Conservation (phyloP, 2,329 filamentous ascomycete species). For the Huntiella omanensis region DNA sequence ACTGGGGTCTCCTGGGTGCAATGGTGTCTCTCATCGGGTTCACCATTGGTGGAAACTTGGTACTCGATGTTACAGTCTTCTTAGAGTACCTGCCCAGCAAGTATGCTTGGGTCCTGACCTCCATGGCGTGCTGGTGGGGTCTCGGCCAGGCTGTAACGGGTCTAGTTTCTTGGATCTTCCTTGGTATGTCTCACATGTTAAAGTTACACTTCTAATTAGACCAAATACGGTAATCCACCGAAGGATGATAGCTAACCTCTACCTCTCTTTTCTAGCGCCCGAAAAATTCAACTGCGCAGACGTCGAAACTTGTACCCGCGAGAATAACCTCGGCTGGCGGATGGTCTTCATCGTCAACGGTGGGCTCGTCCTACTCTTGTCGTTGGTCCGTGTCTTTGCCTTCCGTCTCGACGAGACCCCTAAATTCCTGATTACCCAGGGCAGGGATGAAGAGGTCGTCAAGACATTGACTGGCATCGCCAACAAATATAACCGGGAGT, state of each 20-base stretch:
- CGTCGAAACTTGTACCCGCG: conserved; percentile 20
- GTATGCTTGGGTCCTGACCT: conserved; percentile 29
- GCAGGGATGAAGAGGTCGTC: conserved; percentile 27
- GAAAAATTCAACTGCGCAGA: conserved; percentile 24
- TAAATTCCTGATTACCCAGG: conserved; percentile 25
- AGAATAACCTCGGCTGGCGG: conserved; percentile 31
- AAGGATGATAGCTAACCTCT: neutral
- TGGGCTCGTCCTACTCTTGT: conserved; percentile 24
- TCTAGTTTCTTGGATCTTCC: conserved; percentile 26
- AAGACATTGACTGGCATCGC: conserved; percentile 28
- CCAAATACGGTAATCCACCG: neutral
- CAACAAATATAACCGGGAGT: conserved; percentile 19
- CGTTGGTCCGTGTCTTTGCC: conserved; percentile 25
- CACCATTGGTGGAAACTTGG: conserved; percentile 29
- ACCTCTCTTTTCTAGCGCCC: conserved; percentile 13
- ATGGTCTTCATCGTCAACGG: conserved; percentile 28
- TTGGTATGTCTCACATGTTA: conserved; percentile 17
- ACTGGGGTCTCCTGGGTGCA: conserved; percentile 43
- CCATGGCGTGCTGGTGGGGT: conserved; percentile 31
- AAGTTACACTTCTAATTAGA: neutral
- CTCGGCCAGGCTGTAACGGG: conserved; percentile 29
- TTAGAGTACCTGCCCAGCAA: conserved; percentile 29
- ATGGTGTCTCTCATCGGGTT: conserved; percentile 37
- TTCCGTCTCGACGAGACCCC: conserved; percentile 30
- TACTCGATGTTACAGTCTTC: conserved; percentile 32